Percentiles rank a stretch among this genome's conserved stretches.
phyloP scores from a whole-genome alignment of 2,329 filamentous ascomycete species.

The Xylaria digitata region DNA sequence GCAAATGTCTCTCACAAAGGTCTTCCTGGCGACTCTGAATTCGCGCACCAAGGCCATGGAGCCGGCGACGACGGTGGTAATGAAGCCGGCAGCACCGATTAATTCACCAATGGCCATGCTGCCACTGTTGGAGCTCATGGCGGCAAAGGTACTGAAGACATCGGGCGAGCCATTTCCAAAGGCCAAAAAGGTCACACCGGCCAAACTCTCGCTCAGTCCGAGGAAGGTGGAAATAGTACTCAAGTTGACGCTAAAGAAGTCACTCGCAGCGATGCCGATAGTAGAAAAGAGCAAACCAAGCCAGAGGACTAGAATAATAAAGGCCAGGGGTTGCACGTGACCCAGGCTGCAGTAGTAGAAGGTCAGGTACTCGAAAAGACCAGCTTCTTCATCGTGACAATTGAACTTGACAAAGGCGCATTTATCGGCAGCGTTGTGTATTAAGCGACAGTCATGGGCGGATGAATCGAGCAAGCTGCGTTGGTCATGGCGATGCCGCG shows the following conservation, averaged over 20 bases:
- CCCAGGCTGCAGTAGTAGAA: slow-evolving; percentile 89
- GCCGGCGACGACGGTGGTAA: slow-evolving; percentile 93
- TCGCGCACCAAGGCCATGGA: slow-evolving; percentile 98
- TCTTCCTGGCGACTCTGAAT: slow-evolving; percentile 88
- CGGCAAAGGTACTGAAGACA: slow-evolving; percentile 98
- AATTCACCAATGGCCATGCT: slow-evolving; percentile 95
- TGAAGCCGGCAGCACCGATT: slow-evolving; percentile 94
- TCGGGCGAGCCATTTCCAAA: slow-evolving; percentile 98
- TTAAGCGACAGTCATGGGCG: slow-evolving; percentile 75
- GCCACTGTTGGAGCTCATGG: slow-evolving; percentile 97
- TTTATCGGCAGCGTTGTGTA: slow-evolving; percentile 81
- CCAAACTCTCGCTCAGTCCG: slow-evolving; percentile 94
- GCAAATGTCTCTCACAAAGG: slow-evolving; percentile 88
- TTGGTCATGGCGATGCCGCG: slow-evolving; percentile 36
- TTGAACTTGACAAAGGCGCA: slow-evolving; percentile 86
- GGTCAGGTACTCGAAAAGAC: slow-evolving; percentile 86
- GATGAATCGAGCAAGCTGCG: slow-evolving; percentile 40
- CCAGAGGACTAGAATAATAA: slow-evolving; percentile 82
- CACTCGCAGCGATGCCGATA: slow-evolving; percentile 96
- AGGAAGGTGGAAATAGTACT: slow-evolving; percentile 90
- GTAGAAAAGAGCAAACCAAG: slow-evolving; percentile 91
- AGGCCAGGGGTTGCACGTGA: slow-evolving; percentile 78
- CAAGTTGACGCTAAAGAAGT: slow-evolving; percentile 98
- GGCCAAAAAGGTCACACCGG: slow-evolving; percentile 94
- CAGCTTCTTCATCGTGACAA: slow-evolving; percentile 89